Conservation (phyloP, 805 yeast species). For the Saccharomycopsis schoenii region DNA sequence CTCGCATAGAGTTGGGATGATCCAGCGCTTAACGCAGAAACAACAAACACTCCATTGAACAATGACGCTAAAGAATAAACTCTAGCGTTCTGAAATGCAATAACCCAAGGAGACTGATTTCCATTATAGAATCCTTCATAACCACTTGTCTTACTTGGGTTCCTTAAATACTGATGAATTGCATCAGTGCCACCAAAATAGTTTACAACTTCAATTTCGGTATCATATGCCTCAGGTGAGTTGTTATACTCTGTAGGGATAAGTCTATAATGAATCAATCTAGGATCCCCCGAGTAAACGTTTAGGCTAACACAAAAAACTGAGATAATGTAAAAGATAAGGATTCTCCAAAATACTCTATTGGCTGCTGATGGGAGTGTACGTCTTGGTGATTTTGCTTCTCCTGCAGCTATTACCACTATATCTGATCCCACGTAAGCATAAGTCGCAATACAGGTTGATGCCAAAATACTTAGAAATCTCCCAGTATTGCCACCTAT, state of each 20-base stretch:
- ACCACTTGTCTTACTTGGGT: neutral
- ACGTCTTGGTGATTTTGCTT: slow-evolving; percentile 67
- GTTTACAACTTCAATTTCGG: slow-evolving; percentile 4
- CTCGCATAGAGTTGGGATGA: slow-evolving; percentile 51
- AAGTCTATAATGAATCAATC: slow-evolving; percentile 44
- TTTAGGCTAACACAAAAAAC: slow-evolving; percentile 64
- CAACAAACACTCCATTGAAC: slow-evolving; percentile 41
- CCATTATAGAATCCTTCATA: slow-evolving; percentile 29
- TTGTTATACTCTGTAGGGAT: neutral
- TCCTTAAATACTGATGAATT: neutral
- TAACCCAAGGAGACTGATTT: slow-evolving; percentile 51
- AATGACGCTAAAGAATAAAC: slow-evolving; percentile 39
- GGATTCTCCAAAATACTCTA: slow-evolving; percentile 62
- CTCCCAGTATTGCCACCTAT: slow-evolving; percentile 54
- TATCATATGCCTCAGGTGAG: neutral
- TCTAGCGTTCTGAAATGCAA: slow-evolving; percentile 46
- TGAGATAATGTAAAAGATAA: slow-evolving; percentile 55
- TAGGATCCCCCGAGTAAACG: slow-evolving; percentile 70
- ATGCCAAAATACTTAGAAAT: slow-evolving; percentile 49
- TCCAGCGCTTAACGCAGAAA: slow-evolving; percentile 49
- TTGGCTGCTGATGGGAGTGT: slow-evolving; percentile 75
- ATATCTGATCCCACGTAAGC: slow-evolving; percentile 79
- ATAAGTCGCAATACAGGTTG: slow-evolving; percentile 55
- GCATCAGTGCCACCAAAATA: slow-evolving; percentile 8
- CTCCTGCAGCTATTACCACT: slow-evolving; percentile 79